Base-by-base conservation (phyloP, 495 filamentous ascomycete genomes). In the Alectoria sarmentosa region DNA sequence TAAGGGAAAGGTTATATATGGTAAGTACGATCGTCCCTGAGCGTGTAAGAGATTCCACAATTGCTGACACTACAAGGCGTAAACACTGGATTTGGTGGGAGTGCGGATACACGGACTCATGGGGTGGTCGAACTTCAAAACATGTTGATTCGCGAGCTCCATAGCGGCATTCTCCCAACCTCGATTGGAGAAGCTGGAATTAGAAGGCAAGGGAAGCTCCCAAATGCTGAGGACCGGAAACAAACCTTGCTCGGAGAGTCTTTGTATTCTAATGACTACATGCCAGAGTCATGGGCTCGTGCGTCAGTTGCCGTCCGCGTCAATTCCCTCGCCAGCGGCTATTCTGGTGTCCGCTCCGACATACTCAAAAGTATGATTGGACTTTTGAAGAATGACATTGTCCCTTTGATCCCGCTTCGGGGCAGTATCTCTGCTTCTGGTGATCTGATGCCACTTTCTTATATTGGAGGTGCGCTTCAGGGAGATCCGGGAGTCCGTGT, bases 391-490 rank as follows among this genome's bases (percentile, higher is more conserved):
- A 64, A 78, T 1, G 74, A 80, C 60, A 73, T 86, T 63, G 78
- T 77, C 0, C 87, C 87, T 0, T 60, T 84, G 0, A 71, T 88
- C 0, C 86, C 87, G 0, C 73, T 88, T 8, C 77, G 85, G 0
- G 87, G 88, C 6, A 84, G 79, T 58, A 85, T 90, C 30, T 89
- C 87, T 14, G 86, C 86, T 3, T 89, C 86, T 0, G 87, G 87
- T 0, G 87, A 90, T 69, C 69, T 90, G 4, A 80, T 75, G 42
- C 83, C 87, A 0, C 74, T 88, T 6, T 82, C 84, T 0, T 88
- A 86, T 68, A 75, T 88, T 34, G 84, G 80, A 21, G 84, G 82
- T 10, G 74, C 77, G 2, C 64, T 88, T 14, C 76, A 84, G 68
- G 86, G 86, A 13, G 86, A 83, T 49, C 80, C 83, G 0, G 71